Evolutionary conservation across 2,329 filamentous ascomycete genomes (phyloP), one percentile per base, ranked within the genome.

Genomic region (Botrytis deweyae): DNA sequence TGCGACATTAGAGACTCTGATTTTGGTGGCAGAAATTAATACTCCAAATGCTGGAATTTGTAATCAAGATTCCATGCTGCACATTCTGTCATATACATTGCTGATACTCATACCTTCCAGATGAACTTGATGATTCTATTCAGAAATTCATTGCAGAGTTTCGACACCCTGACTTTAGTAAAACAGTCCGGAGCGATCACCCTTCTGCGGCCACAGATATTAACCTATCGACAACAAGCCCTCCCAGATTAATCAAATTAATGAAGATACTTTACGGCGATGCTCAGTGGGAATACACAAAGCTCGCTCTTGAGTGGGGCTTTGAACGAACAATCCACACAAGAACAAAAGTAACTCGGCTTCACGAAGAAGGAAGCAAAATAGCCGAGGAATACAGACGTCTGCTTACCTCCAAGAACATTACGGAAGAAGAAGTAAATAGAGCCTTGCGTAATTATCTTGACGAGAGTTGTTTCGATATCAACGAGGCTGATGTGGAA

Each of bases 171-270:
- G n/a, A 18, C 3, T 29, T 33, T 58, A 14, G 29, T 1, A 4
- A 58, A 7, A 9, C 14, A 58, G 6, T 58, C 14, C 18, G 52
- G 25, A 29, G n/a, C 52, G 12, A n/a, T 29, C 6, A 55, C 25
- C n/a, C 52, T 29, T 18, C n/a, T 58, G 6, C 0, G 0, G 6
- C 14, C 12, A 16, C 6, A 2, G 14, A 12, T n/a, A n/a, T 55
- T 1, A 9, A 29, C 3, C 0, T 2, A 3, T 18, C 52, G 1
- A 14, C 3, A 7, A 55, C 52, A 29, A 18, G 18, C 3, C 6
- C 52, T 29, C 14, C n/a, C 3, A n/a, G 52, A 18, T 14, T 55
- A 12, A 55, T 55, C 52, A 29, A 55, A 55, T 55, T 55, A 4
- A 55, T 55, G 52, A 55, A 29, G 6, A 0, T 29, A 29, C 6